phyloP scores from a whole-genome alignment of 2,329 filamentous ascomycete species.

The Ophiosphaerella herpotricha region DNA sequence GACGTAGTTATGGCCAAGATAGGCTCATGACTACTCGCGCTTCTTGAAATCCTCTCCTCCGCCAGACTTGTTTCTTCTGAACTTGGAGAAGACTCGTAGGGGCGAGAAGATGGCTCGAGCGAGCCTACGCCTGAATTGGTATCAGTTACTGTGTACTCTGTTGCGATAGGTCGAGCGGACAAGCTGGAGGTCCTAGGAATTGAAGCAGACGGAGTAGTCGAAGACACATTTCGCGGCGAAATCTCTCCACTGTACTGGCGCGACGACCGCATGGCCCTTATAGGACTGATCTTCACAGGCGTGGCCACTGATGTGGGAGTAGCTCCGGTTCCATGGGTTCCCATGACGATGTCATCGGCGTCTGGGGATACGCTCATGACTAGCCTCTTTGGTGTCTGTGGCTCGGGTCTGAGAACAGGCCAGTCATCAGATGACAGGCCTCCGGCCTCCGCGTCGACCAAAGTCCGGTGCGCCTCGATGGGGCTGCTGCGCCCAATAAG shows the following conservation, averaged over 20 bases:
- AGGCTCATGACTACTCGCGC: too few species aligned
- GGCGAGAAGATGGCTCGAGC: too few species aligned
- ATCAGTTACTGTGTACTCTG: too few species aligned
- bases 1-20: too few species aligned
- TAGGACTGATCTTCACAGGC: constrained; percentile 14
- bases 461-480: constrained; percentile 41
- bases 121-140: too few species aligned
- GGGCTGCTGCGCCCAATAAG: constrained; percentile 38
- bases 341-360: not conserved
- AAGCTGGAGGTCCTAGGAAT: too few species aligned
- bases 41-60: too few species aligned
- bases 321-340: not conserved
- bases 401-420: constrained; percentile 35
- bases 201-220: not conserved
- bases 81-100: too few species aligned
- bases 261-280: constrained; percentile 30
- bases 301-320: not conserved
- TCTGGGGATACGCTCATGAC: not conserved
- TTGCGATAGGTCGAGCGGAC: too few species aligned
- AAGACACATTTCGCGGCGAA: not conserved
- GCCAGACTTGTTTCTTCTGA: too few species aligned
- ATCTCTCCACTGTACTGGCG: constrained; percentile 10
- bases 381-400: not conserved
- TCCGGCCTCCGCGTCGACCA: constrained; percentile 48
- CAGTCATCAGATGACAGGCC: constrained; percentile 32